Evolutionary conservation across 306 rosid genomes (phyloP).

Genomic region (Citrullus colocynthis): DNA sequence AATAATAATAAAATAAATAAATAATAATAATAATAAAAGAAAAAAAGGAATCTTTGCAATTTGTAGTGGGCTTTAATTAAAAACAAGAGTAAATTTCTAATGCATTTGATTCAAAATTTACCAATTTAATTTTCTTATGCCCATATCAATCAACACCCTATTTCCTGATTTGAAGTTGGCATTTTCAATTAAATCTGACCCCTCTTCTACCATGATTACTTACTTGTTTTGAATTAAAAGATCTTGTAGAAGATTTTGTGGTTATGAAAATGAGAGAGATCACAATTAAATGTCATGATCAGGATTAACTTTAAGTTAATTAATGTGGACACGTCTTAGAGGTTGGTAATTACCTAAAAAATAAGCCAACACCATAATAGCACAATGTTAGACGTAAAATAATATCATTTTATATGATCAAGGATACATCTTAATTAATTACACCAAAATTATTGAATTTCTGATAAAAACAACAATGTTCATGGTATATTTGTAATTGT

Average conservation of each 20-base stretch:
- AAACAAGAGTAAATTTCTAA: not conserved
- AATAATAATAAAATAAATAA: too few relatives aligned
- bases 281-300: not conserved
- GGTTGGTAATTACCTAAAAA: too few relatives aligned
- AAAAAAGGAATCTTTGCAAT: not conserved
- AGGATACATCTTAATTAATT: too few relatives aligned
- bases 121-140: not conserved
- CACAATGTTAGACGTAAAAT: too few relatives aligned
- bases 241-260: not conserved
- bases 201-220: not conserved
- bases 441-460: too few relatives aligned
- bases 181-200: not conserved
- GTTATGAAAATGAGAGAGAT: not conserved
- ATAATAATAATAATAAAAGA: too few relatives aligned
- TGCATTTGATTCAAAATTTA: not conserved
- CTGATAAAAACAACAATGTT: too few relatives aligned
- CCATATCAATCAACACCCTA: not conserved
- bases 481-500: too few relatives aligned
- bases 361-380: too few relatives aligned
- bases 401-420: too few relatives aligned
- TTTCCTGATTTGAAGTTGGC: not conserved
- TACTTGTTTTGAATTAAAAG: not conserved
- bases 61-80: not conserved
- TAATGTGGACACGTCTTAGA: too few relatives aligned
- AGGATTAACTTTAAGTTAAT: not conserved